Evolutionary conservation across 2,329 filamentous ascomycete species (phyloP).

Genomic region (Dactylonectria estremocensis): DNA sequence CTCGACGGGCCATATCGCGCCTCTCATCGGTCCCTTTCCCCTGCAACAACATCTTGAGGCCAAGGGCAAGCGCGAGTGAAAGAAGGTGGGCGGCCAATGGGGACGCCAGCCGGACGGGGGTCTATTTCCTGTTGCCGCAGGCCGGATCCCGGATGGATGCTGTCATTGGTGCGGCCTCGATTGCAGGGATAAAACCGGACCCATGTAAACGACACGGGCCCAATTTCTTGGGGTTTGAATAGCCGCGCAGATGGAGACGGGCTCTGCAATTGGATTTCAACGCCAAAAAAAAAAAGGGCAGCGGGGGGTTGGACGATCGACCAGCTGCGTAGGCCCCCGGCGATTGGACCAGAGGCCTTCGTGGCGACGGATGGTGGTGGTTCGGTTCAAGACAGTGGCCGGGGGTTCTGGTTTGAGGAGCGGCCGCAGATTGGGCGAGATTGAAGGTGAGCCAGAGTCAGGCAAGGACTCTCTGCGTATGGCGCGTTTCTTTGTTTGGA

Average conservation of each 20-base stretch:
- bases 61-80: slow-evolving; percentile 14
- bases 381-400: slow-evolving; percentile 39
- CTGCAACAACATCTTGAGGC: not conserved
- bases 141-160: slow-evolving; percentile 8
- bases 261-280: not conserved
- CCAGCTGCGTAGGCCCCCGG: slow-evolving; percentile 26
- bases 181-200: not conserved
- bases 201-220: not conserved
- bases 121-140: slow-evolving; percentile 21
- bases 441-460: slow-evolving; percentile 39
- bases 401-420: slow-evolving; percentile 42
- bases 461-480: not conserved
- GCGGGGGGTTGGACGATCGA: slow-evolving; percentile 31
- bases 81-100: slow-evolving; percentile 41
- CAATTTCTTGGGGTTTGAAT: slow-evolving; percentile 2
- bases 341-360: slow-evolving; percentile 41
- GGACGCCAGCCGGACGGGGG: slow-evolving; percentile 6
- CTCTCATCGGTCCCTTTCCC: slow-evolving; percentile 6
- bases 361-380: slow-evolving; percentile 17
- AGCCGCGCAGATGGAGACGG: slow-evolving; percentile 33
- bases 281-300: not conserved
- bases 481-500: slow-evolving; percentile 27
- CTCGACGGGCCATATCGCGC: slow-evolving; percentile 23
- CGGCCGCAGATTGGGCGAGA: slow-evolving; percentile 51
- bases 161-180: slow-evolving; percentile 24